Conservation (phyloP, 768 basidiomycete genomes). For the Boletus subparvulus region DNA sequence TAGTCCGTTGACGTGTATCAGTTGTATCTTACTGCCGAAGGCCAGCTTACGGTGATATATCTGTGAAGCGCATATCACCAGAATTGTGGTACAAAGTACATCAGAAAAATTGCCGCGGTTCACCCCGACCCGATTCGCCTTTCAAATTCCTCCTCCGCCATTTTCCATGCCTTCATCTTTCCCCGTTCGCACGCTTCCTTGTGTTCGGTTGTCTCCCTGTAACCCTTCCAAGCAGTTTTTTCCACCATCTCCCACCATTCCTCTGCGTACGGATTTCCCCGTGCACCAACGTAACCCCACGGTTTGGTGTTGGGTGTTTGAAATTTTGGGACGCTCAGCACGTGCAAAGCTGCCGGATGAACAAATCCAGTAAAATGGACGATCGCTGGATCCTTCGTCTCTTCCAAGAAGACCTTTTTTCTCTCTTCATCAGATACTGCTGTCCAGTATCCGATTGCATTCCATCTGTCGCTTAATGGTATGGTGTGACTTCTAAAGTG, state of each 20-base stretch:
- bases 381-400: conserved; percentile 40
- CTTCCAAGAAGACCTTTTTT: conserved; percentile 27
- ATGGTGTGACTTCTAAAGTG: conserved; percentile 42
- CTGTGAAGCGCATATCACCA: no score
- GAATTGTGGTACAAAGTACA: no score
- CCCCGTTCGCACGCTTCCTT: conserved; percentile 4
- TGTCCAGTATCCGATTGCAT: conserved; percentile 51
- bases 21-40: no score
- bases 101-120: neutral
- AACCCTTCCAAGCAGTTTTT: conserved; percentile 9
- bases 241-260: conserved; percentile 45
- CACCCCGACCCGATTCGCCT: neutral
- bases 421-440: conserved; percentile 40
- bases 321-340: conserved; percentile 10
- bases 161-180: neutral
- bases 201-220: conserved; percentile 19
- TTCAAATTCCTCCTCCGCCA: neutral
- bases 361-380: conserved; percentile 54
- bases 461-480: conserved; percentile 42
- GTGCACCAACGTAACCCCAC: conserved; percentile 52
- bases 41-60: no score
- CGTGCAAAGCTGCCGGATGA: conserved; percentile 40
- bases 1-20: no score
- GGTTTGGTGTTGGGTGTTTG: conserved; percentile 45
- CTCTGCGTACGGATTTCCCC: conserved; percentile 43